Percentiles rank a stretch among this genome's conserved stretches.
phyloP scores from a whole-genome alignment of 2,329 filamentous ascomycete genomes.

The Huntiella savannae region DNA sequence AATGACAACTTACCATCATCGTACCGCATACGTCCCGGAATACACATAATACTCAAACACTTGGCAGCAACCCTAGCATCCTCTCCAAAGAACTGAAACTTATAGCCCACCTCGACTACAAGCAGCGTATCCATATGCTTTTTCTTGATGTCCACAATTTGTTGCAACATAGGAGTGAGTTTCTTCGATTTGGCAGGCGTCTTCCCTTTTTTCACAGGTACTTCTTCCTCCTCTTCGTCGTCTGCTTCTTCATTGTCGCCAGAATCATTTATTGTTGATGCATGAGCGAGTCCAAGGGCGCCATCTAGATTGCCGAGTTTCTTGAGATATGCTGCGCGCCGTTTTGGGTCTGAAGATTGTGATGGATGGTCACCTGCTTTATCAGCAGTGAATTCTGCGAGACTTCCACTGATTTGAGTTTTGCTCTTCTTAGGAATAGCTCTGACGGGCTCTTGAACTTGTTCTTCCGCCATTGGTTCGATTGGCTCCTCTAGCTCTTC shows the following conservation, averaged over 20 bases:
- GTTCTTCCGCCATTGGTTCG: background rate
- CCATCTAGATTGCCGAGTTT: conserved; percentile 79
- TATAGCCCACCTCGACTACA: conserved; percentile 92
- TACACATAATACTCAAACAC: conserved; percentile 85
- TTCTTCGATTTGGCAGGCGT: conserved; percentile 27
- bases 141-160: conserved; percentile 83
- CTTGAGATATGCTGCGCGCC: conserved; percentile 67
- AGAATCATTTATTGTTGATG: conserved; percentile 31
- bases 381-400: background rate
- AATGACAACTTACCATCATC: conserved; percentile 50
- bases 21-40: conserved; percentile 84
- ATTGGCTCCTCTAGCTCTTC: background rate
- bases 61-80: conserved; percentile 80
- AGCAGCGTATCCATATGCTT: conserved; percentile 79
- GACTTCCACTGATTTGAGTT: background rate
- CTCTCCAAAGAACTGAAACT: conserved; percentile 92
- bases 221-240: conserved; percentile 29
- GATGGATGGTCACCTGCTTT: background rate
- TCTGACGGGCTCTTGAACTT: background rate
- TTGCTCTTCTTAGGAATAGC: background rate
- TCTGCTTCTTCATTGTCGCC: conserved; percentile 37
- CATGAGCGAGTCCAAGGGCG: conserved; percentile 44
- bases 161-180: conserved; percentile 83
- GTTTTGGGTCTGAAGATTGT: background rate
- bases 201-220: background rate